A percentile compares a stretch with the other conserved stretches of the same genome.
Evolutionary conservation across 1,139 yeast genomes (phyloP).

Genomic region (Yamadazyma conglobata): DNA sequence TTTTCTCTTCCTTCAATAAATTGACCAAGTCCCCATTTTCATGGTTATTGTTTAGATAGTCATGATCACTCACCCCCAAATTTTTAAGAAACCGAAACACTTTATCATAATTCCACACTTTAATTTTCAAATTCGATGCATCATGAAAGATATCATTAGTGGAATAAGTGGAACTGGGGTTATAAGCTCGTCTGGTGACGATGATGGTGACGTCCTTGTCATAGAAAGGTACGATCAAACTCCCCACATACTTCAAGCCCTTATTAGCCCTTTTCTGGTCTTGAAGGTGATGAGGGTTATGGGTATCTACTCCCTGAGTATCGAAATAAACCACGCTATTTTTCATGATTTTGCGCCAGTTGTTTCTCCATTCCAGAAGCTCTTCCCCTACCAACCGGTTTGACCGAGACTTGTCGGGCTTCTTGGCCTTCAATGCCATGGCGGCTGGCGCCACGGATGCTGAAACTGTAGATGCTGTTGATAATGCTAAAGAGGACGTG

Average conservation of each 20-base stretch:
- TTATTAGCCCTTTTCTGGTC: conserved; percentile 54
- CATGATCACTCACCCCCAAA: conserved; percentile 46
- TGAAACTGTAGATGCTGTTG: conserved; percentile 1
- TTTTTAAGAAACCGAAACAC: conserved; percentile 76
- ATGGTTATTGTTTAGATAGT: conserved; percentile 17
- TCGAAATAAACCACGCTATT: conserved; percentile 79
- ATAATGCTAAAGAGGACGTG: not conserved
- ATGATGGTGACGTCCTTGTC: conserved; percentile 79
- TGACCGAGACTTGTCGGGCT: conserved; percentile 12
- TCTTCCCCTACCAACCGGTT: conserved; percentile 47
- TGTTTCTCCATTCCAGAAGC: conserved; percentile 69
- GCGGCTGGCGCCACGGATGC: conserved; percentile 1
- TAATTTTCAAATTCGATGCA: conserved; percentile 59
- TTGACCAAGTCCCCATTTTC: conserved; percentile 48
- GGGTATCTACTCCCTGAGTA: conserved; percentile 53
- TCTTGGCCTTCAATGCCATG: conserved; percentile 3
- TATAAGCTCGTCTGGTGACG: conserved; percentile 53
- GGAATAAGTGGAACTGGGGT: conserved; percentile 23
- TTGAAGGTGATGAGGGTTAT: conserved; percentile 37
- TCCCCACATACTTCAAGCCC: conserved; percentile 57
- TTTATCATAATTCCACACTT: conserved; percentile 87
- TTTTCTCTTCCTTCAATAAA: conserved; percentile 76
- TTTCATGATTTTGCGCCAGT: conserved; percentile 77
- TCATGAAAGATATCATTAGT: conserved; percentile 64
- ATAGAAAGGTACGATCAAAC: conserved; percentile 69